These are phyloP conservation scores for Prunella vulgaris DNA, from an alignment of 257 asterid genomes.

Conservation along the genomic window DNA sequence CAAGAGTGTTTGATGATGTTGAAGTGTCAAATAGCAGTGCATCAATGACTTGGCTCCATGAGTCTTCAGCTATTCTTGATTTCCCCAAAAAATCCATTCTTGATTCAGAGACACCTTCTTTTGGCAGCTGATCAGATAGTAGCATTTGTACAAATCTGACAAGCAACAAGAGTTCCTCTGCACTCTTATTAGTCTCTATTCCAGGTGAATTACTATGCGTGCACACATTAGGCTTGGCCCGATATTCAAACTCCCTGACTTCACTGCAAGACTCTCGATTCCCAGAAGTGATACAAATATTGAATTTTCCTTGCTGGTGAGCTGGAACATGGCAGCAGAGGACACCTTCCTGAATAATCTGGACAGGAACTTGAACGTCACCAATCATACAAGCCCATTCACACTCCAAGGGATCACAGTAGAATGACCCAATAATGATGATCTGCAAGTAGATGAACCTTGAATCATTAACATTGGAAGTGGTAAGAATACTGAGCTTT, in stretches of 20 bases:
- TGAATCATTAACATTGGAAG: conserved; percentile 16
- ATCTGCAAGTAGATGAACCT: conserved; percentile 46
- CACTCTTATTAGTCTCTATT: conserved; percentile 40
- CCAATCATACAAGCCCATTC: conserved; percentile 95
- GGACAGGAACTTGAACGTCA: conserved; percentile 75
- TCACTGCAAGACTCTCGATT: conserved; percentile 89
- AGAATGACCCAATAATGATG: conserved; percentile 76
- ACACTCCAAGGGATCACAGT: conserved; percentile 58
- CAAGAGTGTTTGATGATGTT: conserved; percentile 48
- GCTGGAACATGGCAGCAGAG: conserved; percentile 78
- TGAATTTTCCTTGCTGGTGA: conserved; percentile 66
- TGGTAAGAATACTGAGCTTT: neutral
- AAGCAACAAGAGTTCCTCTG: conserved; percentile 69
- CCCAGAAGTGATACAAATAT: conserved; percentile 67
- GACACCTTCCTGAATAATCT: conserved; percentile 82
- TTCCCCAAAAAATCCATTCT: conserved; percentile 41
- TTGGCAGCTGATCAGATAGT: conserved; percentile 42
- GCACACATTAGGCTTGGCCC: conserved; percentile 42
- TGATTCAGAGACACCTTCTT: conserved; percentile 39
- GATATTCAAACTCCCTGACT: conserved; percentile 76
- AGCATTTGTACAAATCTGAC: conserved; percentile 80
- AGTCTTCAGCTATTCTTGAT: conserved; percentile 45
- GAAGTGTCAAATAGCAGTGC: conserved; percentile 56
- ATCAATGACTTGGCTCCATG: conserved; percentile 66
- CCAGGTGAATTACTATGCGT: conserved; percentile 36